Conservation (phyloP, 306 rosid species). For the Mucuna pruriens region DNA sequence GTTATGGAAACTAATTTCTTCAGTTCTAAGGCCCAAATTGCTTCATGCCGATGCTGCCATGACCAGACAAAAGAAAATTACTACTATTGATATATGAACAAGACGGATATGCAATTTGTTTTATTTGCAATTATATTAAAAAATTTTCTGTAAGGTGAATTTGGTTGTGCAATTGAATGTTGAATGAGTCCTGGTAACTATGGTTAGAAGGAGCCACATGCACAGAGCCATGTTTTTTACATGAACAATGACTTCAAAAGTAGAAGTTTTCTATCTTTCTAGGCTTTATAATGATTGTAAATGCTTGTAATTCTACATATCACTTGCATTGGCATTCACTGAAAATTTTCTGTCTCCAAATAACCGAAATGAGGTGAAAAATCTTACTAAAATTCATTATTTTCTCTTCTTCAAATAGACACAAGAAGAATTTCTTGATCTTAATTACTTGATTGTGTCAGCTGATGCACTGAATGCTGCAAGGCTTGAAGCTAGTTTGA, state of each 20-base stretch:
- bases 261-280: neutral
- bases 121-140: neutral
- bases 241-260: neutral
- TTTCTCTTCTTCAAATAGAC: neutral
- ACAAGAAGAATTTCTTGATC: neutral
- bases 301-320: neutral
- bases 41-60: too few species aligned
- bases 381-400: neutral
- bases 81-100: too few species aligned
- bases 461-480: conserved; percentile 72
- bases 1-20: neutral
- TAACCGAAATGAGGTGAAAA: neutral
- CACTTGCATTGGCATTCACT: neutral
- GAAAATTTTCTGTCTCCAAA: neutral
- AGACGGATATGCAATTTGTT: neutral
- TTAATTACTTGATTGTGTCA: conserved; percentile 38
- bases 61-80: too few species aligned
- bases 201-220: neutral
- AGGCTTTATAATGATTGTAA: neutral
- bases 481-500: conserved; percentile 76
- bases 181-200: too few species aligned
- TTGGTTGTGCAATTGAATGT: neutral
- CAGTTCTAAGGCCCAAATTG: too few species aligned
- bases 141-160: neutral
- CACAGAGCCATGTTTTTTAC: neutral